Base-by-base conservation (phyloP, 805 yeast genomes). In the Sugiyamaella floridensis region DNA sequence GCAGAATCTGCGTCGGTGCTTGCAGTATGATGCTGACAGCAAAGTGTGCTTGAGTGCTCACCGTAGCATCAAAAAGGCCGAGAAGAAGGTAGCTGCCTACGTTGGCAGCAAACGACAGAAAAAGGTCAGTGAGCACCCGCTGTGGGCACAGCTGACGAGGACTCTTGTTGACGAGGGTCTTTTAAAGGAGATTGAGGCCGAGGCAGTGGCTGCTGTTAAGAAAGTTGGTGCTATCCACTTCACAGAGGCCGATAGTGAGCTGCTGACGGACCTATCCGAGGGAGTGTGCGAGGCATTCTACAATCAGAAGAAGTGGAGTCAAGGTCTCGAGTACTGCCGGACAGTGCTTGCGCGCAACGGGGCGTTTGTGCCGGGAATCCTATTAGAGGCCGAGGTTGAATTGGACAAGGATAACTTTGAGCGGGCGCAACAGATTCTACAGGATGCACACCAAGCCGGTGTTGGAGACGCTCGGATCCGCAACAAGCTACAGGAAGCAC, bases 1-100 rank as follows among this genome's bases (percentile, higher is more conserved):
- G 60, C 73, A 67, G 54, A 72, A 75, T 41, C 72, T 83, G 22
- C 78, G 83, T 58, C 81, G 78, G 57, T 89, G 97, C 65, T 70
- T 92, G 47, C 81, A 85, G 51, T 76, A 80, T 44, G 92, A 92
- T 66, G 86, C 88, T 67, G 97, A 88, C 56, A 77, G 76, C 58
- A 69, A 70, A 26, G 70, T 67, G 2, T 89, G 96, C 66, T 80
- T 82, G 59, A 54, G 69, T 57, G 60, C 69, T 9, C 58, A 60
- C 48, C 64, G 60, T 55, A 52, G 53, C 50, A 58, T 67, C 28
- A 58, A 67, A 22, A 45, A 54, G 47, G 55, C 60, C 10, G 60
- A 66, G 50, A 64, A 64, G 50, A 42, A 47, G 46, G 56, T 68
- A 22, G 55, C 62, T 18, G 53, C 54, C 16, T 57, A 55, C 19